Conservation (phyloP, 495 filamentous ascomycete genomes). For the Poronia punctata region DNA sequence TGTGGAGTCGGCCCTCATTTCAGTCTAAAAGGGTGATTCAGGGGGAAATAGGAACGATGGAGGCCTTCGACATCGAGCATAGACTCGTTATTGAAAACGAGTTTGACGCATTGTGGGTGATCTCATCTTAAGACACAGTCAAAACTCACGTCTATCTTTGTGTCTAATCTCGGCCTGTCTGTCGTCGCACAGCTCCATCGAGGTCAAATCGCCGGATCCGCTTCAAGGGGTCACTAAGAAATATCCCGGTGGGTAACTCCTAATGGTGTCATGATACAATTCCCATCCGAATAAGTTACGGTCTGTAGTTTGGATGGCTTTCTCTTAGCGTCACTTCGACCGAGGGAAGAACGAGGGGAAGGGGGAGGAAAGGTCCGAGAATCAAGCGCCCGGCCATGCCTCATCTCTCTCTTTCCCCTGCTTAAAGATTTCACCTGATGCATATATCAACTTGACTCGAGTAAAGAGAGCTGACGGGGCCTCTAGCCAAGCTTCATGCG, state of each 20-base stretch:
- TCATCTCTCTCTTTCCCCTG: not conserved
- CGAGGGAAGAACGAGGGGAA: too few relatives aligned
- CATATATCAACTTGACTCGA: not conserved
- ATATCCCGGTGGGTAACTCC: constrained; percentile 35
- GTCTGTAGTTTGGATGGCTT: constrained; percentile 1
- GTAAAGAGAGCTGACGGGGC: constrained; percentile 6
- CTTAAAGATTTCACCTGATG: not conserved
- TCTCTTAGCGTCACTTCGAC: too few relatives aligned
- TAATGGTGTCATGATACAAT: not conserved
- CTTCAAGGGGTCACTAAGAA: constrained; percentile 19
- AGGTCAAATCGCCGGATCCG: constrained; percentile 18
- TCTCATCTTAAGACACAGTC: constrained; percentile 9
- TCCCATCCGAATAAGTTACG: not conserved
- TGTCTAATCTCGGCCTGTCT: too few relatives aligned
- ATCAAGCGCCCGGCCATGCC: too few relatives aligned
- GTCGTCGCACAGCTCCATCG: constrained; percentile 23
- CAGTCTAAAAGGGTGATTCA: too few relatives aligned
- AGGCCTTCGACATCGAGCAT: constrained; percentile 28
- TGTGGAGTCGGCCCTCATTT: too few relatives aligned
- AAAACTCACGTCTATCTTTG: too few relatives aligned
- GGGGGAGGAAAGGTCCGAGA: too few relatives aligned
- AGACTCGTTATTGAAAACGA: constrained; percentile 37
- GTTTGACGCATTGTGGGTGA: constrained; percentile 41
- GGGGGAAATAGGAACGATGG: constrained; percentile 16
- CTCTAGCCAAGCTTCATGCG: constrained; percentile 71